Evolutionary conservation across 176 grass and related monocot species (phyloP).

Genomic region (Olyra latifolia): DNA sequence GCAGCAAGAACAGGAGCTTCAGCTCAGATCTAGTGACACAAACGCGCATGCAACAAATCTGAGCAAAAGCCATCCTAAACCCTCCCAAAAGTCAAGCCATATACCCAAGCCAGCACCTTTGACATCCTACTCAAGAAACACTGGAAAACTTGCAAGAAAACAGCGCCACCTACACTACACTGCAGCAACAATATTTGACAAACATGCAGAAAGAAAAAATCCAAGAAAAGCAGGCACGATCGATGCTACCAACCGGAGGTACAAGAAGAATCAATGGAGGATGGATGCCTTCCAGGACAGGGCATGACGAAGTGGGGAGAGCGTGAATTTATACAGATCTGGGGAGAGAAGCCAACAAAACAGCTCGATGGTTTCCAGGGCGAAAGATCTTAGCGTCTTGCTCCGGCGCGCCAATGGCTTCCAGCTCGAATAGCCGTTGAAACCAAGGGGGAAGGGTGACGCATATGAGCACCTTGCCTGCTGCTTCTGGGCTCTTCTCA

Average conservation of each 20-base stretch:
- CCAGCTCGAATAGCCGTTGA: slow-evolving; percentile 26
- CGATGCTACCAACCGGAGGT: background rate
- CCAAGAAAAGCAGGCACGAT: background rate
- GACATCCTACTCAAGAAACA: slow-evolving; percentile 5
- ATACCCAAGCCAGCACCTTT: slow-evolving; percentile 9
- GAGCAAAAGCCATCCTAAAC: background rate
- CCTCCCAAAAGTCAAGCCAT: background rate
- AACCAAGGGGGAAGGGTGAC: slow-evolving; percentile 30
- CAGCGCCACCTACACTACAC: background rate
- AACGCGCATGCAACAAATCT: background rate
- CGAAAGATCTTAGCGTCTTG: slow-evolving; percentile 2
- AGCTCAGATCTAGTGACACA: slow-evolving; percentile 15
- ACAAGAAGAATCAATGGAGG: slow-evolving; percentile 24
- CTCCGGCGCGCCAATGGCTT: background rate
- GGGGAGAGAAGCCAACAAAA: slow-evolving; percentile 28
- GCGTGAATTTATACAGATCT: slow-evolving; percentile 44
- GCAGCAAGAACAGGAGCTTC: background rate
- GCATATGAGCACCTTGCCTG: background rate
- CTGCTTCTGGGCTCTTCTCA: background rate
- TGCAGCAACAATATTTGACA: background rate
- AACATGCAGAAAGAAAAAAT: slow-evolving; percentile 3
- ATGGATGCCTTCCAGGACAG: background rate
- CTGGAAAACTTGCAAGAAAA: background rate
- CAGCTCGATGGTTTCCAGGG: slow-evolving; percentile 22
- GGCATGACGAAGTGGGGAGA: background rate